These are phyloP conservation scores for Ascoidea tarda DNA, from an alignment of 805 yeast genomes.

Conservation along the genomic window DNA sequence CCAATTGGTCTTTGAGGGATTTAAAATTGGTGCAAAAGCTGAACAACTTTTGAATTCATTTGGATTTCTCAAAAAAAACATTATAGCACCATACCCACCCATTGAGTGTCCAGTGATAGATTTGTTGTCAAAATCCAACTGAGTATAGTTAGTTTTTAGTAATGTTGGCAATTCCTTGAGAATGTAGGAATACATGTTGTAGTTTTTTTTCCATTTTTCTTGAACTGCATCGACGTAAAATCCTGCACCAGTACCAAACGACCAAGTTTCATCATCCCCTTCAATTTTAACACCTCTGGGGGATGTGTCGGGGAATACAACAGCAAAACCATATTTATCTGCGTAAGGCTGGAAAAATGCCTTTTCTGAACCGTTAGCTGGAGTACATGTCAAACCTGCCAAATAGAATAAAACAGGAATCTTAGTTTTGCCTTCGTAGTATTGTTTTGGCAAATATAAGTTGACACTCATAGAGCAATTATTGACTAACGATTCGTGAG, in stretches of 20 bases:
- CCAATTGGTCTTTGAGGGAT: slow-evolving; percentile 75
- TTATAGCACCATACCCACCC: slow-evolving; percentile 94
- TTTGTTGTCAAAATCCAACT: slow-evolving; percentile 43
- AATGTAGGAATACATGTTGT: slow-evolving; percentile 79
- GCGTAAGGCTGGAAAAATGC: slow-evolving; percentile 79
- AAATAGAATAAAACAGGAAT: slow-evolving; percentile 70
- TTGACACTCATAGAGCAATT: slow-evolving; percentile 73
- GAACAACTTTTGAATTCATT: slow-evolving; percentile 53
- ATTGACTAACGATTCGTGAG: slow-evolving; percentile 56
- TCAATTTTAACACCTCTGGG: slow-evolving; percentile 72
- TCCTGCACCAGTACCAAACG: slow-evolving; percentile 92
- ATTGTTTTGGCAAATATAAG: slow-evolving; percentile 59
- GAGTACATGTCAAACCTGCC: slow-evolving; percentile 88
- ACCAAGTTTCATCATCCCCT: slow-evolving; percentile 79
- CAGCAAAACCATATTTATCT: slow-evolving; percentile 67
- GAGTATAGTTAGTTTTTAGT: slow-evolving; percentile 26
- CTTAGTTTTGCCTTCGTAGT: slow-evolving; percentile 18
- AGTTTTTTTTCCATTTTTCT: slow-evolving; percentile 57
- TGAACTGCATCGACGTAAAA: slow-evolving; percentile 79
- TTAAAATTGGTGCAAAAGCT: slow-evolving; percentile 83
- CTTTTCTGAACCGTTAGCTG: slow-evolving; percentile 87
- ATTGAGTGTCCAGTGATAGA: slow-evolving; percentile 94
- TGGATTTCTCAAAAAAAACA: slow-evolving; percentile 54
- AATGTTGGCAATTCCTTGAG: slow-evolving; percentile 53
- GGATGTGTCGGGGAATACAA: slow-evolving; percentile 93